These are phyloP conservation scores for Heterobasidion occidentale DNA, from an alignment of 1,284 basidiomycete species.

Conservation along the genomic window DNA sequence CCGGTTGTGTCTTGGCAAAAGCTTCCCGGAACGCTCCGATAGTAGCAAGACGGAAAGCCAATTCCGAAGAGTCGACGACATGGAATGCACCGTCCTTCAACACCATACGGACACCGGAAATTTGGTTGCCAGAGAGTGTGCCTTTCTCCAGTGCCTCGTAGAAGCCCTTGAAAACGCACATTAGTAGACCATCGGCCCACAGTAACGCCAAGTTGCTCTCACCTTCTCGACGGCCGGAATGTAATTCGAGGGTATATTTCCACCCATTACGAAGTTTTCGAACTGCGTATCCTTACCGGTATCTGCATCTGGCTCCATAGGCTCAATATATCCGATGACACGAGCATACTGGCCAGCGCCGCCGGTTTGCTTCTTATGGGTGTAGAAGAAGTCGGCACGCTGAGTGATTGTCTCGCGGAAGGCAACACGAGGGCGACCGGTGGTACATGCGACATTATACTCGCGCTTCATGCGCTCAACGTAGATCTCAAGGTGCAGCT, in stretches of 20 bases:
- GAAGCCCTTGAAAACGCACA: conserved; percentile 66
- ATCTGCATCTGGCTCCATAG: conserved; percentile 76
- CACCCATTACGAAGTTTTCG: conserved; percentile 87
- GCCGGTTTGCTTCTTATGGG: conserved; percentile 98
- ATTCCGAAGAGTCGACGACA: conserved; percentile 94
- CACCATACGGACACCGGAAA: conserved; percentile 84
- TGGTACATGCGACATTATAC: conserved; percentile 91
- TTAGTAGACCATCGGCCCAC: background rate
- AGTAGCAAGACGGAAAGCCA: conserved; percentile 89
- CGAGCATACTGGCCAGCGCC: conserved; percentile 97
- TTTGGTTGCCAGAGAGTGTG: conserved; percentile 81
- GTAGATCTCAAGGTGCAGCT: conserved; percentile 98
- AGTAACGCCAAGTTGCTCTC: conserved; percentile 8
- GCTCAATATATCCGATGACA: conserved; percentile 89
- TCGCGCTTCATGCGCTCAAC: conserved; percentile 98
- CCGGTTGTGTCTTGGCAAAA: conserved; percentile 70
- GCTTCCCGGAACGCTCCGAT: conserved; percentile 93
- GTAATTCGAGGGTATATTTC: conserved; percentile 86
- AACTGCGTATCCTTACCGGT: conserved; percentile 86
- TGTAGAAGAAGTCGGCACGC: conserved; percentile 81
- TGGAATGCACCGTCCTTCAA: conserved; percentile 92
- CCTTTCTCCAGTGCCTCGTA: conserved; percentile 93
- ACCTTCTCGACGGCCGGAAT: conserved; percentile 96
- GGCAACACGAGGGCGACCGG: conserved; percentile 94
- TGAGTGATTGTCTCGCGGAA: conserved; percentile 94